These are phyloP conservation scores for Globisporangium radiosum DNA, from an alignment of 352 stramenopile species.

Conservation along the genomic window DNA sequence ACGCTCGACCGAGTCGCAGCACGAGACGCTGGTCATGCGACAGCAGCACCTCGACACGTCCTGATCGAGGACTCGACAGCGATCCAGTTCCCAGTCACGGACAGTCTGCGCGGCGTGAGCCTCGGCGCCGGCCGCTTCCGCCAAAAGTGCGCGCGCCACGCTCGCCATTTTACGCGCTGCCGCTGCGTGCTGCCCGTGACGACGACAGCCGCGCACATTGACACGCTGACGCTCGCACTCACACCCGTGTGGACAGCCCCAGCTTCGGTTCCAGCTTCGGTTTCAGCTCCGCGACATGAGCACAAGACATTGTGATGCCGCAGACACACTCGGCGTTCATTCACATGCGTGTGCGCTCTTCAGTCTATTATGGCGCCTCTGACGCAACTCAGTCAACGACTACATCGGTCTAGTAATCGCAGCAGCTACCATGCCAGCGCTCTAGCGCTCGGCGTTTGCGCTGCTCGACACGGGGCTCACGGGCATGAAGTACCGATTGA, in stretches of 20 bases:
- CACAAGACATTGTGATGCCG: no score
- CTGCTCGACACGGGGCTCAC: slow-evolving; percentile 80
- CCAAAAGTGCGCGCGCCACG: slow-evolving; percentile 52
- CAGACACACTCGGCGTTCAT: no score
- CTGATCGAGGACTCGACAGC: background rate
- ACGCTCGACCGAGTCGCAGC: no score
- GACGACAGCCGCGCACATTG: slow-evolving; percentile 43
- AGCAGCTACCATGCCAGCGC: background rate
- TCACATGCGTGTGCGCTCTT: no score
- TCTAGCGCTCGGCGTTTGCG: slow-evolving; percentile 21
- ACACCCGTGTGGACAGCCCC: slow-evolving; percentile 3
- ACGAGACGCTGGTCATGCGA: slow-evolving; percentile 14
- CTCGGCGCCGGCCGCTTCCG: slow-evolving; percentile 44
- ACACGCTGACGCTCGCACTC: slow-evolving; percentile 41
- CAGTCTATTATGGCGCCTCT: no score
- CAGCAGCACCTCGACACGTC: slow-evolving; percentile 4
- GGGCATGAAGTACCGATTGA: slow-evolving; percentile 97
- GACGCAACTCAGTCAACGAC: no score
- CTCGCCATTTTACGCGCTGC: slow-evolving; percentile 47
- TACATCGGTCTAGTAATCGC: background rate
- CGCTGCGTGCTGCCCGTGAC: slow-evolving; percentile 54
- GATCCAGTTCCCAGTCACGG: slow-evolving; percentile 36
- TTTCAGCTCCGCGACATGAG: no score
- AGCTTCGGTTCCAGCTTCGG: no score
- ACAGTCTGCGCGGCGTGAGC: slow-evolving; percentile 43